phyloP scores from a whole-genome alignment of 352 stramenopile species.

The Peronospora destructor region DNA sequence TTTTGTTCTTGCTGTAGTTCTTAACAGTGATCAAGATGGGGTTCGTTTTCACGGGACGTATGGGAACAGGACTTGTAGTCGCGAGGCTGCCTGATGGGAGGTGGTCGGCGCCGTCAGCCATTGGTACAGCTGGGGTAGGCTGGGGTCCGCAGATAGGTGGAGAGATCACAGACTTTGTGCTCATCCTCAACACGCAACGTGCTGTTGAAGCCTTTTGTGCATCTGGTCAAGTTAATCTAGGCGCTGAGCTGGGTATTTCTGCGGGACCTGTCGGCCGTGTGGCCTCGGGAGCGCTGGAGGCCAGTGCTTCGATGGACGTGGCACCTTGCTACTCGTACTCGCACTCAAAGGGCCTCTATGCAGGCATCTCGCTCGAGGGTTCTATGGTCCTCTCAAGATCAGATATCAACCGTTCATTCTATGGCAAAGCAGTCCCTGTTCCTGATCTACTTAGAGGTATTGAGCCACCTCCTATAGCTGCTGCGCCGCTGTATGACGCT shows the following conservation, averaged over 20 bases:
- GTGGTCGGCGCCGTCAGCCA: slow-evolving; percentile 93
- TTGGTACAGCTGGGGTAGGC: slow-evolving; percentile 85
- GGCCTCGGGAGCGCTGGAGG: slow-evolving; percentile 63
- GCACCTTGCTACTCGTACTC: slow-evolving; percentile 90
- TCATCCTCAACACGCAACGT: slow-evolving; percentile 89
- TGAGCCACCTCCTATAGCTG: slow-evolving; percentile 74
- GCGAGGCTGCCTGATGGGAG: slow-evolving; percentile 86
- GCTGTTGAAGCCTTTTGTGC: slow-evolving; percentile 81
- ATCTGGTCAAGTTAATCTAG: slow-evolving; percentile 87
- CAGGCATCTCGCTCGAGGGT: slow-evolving; percentile 86
- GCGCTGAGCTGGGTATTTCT: slow-evolving; percentile 84
- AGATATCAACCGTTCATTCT: slow-evolving; percentile 91
- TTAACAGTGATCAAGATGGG: slow-evolving; percentile 89
- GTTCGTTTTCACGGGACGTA: slow-evolving; percentile 77
- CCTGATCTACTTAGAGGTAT: slow-evolving; percentile 68
- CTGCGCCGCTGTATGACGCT: slow-evolving; percentile 80
- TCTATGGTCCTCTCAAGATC: slow-evolving; percentile 83
- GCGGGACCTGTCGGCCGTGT: slow-evolving; percentile 87
- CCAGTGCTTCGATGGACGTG: slow-evolving; percentile 67
- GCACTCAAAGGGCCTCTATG: slow-evolving; percentile 86
- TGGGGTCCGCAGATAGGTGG: slow-evolving; percentile 89
- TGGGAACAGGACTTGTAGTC: slow-evolving; percentile 92
- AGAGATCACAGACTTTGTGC: slow-evolving; percentile 90
- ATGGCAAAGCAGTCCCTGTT: slow-evolving; percentile 68
- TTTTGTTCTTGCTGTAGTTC: slow-evolving; percentile 45